Evolutionary conservation across 139 green algal genomes (phyloP).

Genomic region (Tetradesmus obliquus): DNA sequence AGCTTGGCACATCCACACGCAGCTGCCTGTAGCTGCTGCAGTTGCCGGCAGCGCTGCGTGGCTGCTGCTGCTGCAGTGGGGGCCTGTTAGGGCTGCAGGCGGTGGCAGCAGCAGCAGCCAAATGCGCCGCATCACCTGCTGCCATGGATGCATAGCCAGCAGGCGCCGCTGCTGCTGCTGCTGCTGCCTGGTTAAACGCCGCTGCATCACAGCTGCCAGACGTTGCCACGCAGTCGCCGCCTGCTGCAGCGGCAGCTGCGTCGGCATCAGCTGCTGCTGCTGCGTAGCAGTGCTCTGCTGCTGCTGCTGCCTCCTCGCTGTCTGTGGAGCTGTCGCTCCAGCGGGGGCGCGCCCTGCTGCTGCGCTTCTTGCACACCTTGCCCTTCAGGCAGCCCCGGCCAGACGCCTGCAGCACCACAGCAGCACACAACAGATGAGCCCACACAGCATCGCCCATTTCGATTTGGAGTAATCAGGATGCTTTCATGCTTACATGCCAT

Average conservation of each 20-base stretch:
- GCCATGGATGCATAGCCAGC: neutral
- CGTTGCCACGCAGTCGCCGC: neutral
- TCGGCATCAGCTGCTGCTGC: neutral
- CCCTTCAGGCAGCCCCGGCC: neutral
- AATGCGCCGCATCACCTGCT: neutral
- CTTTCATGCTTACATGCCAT: too few species aligned
- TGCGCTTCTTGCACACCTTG: neutral
- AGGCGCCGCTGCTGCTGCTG: neutral
- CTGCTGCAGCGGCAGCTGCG: neutral
- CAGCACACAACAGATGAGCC: too few species aligned
- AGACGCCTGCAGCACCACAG: neutral
- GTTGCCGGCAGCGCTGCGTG: neutral
- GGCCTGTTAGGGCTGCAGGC: slow-evolving; percentile 18
- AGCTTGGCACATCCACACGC: slow-evolving; percentile 3
- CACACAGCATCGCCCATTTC: too few species aligned
- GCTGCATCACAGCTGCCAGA: neutral
- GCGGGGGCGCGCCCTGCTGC: neutral
- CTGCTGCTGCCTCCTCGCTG: neutral
- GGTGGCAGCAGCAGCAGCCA: slow-evolving; percentile 6
- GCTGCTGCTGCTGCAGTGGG: neutral
- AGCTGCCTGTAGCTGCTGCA: slow-evolving; percentile 20
- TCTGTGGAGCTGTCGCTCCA: slow-evolving; percentile 34
- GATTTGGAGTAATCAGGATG: too few species aligned
- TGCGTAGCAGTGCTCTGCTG: neutral
- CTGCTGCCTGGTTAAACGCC: neutral